Percentiles rank a stretch among this genome's conserved stretches.
Conservation (phyloP, 1,139 yeast genomes). For the Sugiyamaella novakii region DNA sequence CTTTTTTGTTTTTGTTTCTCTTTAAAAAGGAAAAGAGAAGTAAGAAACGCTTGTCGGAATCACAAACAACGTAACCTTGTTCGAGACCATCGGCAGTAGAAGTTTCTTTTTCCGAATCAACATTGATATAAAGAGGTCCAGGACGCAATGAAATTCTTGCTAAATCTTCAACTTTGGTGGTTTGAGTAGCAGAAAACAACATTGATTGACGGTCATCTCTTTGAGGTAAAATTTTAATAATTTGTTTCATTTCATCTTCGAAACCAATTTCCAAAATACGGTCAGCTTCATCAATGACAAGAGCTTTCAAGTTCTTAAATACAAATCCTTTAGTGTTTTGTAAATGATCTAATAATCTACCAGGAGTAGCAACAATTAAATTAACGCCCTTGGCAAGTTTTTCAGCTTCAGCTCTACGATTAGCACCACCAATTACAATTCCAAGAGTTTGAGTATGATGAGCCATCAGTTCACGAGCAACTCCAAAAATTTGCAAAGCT, state of each 20-base stretch:
- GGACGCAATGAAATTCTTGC: constrained; percentile 94
- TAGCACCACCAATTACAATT: constrained; percentile 97
- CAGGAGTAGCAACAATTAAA: constrained; percentile 93
- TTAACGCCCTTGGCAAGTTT: constrained; percentile 93
- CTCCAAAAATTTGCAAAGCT: constrained; percentile 96
- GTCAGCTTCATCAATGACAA: constrained; percentile 96
- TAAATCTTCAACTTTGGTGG: constrained; percentile 96
- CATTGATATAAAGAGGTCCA: constrained; percentile 95
- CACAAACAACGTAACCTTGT: constrained; percentile 98
- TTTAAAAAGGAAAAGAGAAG: constrained; percentile 88
- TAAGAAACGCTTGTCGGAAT: constrained; percentile 89
- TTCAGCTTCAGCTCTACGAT: constrained; percentile 95
- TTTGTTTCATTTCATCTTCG: constrained; percentile 98
- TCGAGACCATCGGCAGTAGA: constrained; percentile 97
- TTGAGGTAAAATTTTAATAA: constrained; percentile 82
- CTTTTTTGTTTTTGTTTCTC: constrained; percentile 81
- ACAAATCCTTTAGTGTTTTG: constrained; percentile 95
- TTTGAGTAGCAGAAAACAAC: constrained; percentile 98
- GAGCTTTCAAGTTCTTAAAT: constrained; percentile 89
- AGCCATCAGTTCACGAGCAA: constrained; percentile 89
- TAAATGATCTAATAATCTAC: constrained; percentile 91
- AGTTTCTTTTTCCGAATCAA: constrained; percentile 72
- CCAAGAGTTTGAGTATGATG: constrained; percentile 94
- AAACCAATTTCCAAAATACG: constrained; percentile 95
- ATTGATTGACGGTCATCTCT: constrained; percentile 93